Base-by-base conservation (phyloP, 495 filamentous ascomycete genomes). In the Xylaria intraflava region DNA sequence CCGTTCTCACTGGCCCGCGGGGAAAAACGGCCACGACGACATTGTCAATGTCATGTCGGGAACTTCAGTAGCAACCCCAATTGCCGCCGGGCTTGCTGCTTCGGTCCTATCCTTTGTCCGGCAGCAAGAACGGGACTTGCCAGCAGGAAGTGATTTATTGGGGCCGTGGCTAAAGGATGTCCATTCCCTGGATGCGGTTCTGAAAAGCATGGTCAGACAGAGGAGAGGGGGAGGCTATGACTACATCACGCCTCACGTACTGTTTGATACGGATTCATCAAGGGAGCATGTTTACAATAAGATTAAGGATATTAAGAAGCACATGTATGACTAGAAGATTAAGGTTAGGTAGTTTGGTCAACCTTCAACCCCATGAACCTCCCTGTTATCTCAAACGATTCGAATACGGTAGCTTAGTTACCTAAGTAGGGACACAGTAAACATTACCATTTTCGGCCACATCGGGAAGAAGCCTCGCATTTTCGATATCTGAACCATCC, bases 221-320 rank as follows among this genome's bases (percentile, higher is more conserved):
- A 60, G 29, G 54, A 24, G 61, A 29, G 33, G 59, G 17, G 59
- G 26, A 56, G 64, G 64, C 44, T 67, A 67, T 40, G 56, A 67
- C 57, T 65, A 67, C 30, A 65, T 67, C 56, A 67, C 59, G 43
- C 59, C 64, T 54, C 59, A 62, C 56, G 36, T 55, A 35, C 59
- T 67, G 29, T 61, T 67, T 44, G 64, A 65, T 60, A 54, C 6
- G 10, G 39, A 36, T 26, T 58, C 45, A 35, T 42, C 62, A 56
- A 60, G 54, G 47, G 62, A 65, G 46, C 4, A 58, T 46, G 57
- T 65, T 52, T 65, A 65, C 41, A 45, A 51, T 5, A 56, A 36
- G 45, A 58, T 45, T 26, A 45, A 45, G 0, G 42, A 45, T 45
- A 30, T 45, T 26, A 45, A 10, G 14, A 45, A n/a, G 7, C 22